A percentile compares a stretch with the other conserved stretches of the same genome.
Conservation (phyloP, 2,329 filamentous ascomycete species). For the Nigrospora osmanthi region DNA sequence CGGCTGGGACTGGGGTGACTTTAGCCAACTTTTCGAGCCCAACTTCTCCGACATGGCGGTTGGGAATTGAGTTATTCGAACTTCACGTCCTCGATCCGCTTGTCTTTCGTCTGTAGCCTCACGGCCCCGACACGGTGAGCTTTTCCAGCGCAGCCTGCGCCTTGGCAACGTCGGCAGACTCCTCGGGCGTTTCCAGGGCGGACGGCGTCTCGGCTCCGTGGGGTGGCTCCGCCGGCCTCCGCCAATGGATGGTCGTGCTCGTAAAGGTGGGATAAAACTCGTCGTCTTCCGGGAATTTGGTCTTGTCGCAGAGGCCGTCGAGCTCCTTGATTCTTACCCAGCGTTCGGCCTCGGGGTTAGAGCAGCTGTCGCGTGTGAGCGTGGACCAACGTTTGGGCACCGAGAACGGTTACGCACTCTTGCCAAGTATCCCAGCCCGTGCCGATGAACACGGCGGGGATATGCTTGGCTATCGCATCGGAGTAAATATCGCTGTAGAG, state of each 20-base stretch:
- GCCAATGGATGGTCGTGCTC: slow-evolving; percentile 32
- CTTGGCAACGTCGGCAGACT: background rate
- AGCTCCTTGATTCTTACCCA: slow-evolving; percentile 24
- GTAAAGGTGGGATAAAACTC: slow-evolving; percentile 27
- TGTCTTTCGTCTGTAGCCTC: background rate
- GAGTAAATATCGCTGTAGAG: slow-evolving; percentile 48
- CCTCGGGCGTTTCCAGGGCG: background rate
- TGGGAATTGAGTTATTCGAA: too few species aligned
- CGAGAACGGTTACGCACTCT: slow-evolving; percentile 24
- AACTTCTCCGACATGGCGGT: background rate
- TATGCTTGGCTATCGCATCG: slow-evolving; percentile 32
- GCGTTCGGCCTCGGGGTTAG: slow-evolving; percentile 7
- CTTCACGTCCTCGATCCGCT: too few species aligned
- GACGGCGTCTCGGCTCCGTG: background rate
- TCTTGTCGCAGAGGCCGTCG: slow-evolving; percentile 20
- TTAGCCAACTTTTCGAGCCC: slow-evolving; percentile 2
- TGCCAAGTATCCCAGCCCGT: slow-evolving; percentile 45
- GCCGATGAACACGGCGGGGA: slow-evolving; percentile 51
- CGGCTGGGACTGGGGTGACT: slow-evolving; percentile 5
- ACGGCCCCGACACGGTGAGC: background rate
- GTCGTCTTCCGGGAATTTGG: slow-evolving; percentile 28
- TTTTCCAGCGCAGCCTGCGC: background rate
- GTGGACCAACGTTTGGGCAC: background rate
- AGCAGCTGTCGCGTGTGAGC: background rate
- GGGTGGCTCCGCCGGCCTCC: background rate